Conservation (phyloP, 192 early-diverging fungal genomes). For the Paraglomus brasilianum region DNA sequence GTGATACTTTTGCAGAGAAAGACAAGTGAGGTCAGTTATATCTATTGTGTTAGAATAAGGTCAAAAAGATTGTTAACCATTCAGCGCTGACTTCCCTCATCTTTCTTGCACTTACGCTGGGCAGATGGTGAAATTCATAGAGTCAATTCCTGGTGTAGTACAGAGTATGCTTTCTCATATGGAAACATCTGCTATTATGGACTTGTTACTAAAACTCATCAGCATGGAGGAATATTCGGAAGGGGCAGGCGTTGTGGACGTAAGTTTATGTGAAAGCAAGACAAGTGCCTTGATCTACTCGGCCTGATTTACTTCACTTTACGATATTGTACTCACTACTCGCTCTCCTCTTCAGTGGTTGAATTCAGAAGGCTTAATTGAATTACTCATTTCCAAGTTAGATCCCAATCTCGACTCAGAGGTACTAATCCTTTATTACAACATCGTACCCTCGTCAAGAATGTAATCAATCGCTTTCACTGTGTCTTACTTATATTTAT, state of each 20-base stretch:
- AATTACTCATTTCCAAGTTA: constrained; percentile 72
- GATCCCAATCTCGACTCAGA: constrained; percentile 81
- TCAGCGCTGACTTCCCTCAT: background rate
- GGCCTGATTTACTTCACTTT: constrained; percentile 8
- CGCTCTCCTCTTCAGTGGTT: constrained; percentile 69
- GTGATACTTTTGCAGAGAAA: constrained; percentile 85
- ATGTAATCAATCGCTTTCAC: background rate
- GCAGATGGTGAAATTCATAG: constrained; percentile 85
- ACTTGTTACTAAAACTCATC: constrained; percentile 90
- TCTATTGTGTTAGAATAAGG: background rate
- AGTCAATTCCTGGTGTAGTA: constrained; percentile 73
- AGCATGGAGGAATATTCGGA: constrained; percentile 88
- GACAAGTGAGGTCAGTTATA: constrained; percentile 65
- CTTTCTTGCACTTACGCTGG: background rate
- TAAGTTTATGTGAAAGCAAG: constrained; percentile 31
- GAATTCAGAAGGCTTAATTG: constrained; percentile 74
- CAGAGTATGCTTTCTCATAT: constrained; percentile 80
- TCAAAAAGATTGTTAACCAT: background rate
- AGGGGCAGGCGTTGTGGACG: constrained; percentile 82
- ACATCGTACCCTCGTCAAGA: constrained; percentile 26
- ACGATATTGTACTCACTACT: background rate
- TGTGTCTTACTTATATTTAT: background rate
- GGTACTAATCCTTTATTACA: constrained; percentile 39
- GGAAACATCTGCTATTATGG: constrained; percentile 83
- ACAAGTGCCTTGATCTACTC: background rate